A percentile compares a stretch with the other conserved stretches of the same genome.
Evolutionary conservation across 768 basidiomycete genomes (phyloP).

Genomic region (Cubamyces lactineus): DNA sequence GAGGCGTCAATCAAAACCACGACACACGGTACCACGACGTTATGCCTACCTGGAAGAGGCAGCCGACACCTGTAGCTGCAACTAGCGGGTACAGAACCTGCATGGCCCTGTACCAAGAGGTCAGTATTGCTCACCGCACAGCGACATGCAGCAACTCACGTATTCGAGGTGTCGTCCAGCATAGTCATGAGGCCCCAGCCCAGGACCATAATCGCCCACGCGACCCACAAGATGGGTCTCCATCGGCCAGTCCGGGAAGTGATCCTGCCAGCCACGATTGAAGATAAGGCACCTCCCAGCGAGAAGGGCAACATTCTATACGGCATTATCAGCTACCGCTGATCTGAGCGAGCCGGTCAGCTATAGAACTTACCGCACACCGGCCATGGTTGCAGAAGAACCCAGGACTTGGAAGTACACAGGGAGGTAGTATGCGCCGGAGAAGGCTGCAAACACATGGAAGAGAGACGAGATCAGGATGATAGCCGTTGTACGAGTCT

Average conservation of each 20-base stretch:
- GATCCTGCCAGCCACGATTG: slow-evolving; percentile 58
- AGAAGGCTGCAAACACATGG: slow-evolving; percentile 68
- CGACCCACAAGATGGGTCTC: slow-evolving; percentile 62
- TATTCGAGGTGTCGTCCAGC: slow-evolving; percentile 59
- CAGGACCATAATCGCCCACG: slow-evolving; percentile 57
- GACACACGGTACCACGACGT: not conserved
- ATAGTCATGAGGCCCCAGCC: slow-evolving; percentile 77
- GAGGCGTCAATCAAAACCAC: not conserved
- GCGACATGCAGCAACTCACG: slow-evolving; percentile 33
- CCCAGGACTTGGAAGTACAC: slow-evolving; percentile 81
- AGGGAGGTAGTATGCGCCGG: slow-evolving; percentile 70
- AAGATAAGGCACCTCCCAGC: slow-evolving; percentile 56
- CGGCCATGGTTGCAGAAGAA: slow-evolving; percentile 69
- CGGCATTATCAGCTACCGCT: no score
- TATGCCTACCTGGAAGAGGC: slow-evolving; percentile 55
- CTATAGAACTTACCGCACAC: slow-evolving; percentile 53
- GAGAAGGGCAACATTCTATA: slow-evolving; percentile 76
- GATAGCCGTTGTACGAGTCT: slow-evolving; percentile 76
- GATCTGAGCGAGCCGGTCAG: not conserved
- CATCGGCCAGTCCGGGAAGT: slow-evolving; percentile 63
- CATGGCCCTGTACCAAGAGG: slow-evolving; percentile 40
- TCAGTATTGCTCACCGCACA: not conserved
- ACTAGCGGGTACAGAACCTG: slow-evolving; percentile 69
- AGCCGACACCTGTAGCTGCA: slow-evolving; percentile 66
- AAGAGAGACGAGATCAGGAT: slow-evolving; percentile 61